Evolutionary conservation across 2,329 filamentous ascomycete species (phyloP).

Genomic region (Dothistroma septosporum): DNA sequence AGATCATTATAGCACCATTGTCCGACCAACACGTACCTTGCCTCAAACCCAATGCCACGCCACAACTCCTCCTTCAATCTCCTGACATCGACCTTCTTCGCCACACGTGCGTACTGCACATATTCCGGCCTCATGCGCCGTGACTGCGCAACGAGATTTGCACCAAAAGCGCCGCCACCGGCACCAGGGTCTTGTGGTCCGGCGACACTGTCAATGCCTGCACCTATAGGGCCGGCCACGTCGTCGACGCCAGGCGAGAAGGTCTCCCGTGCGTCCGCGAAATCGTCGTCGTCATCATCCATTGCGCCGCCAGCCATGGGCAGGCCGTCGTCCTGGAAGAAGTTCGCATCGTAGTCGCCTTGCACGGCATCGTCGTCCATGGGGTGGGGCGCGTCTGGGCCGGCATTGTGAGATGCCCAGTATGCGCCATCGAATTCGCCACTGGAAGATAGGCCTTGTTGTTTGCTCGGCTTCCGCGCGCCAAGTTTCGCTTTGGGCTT

Average conservation of each 20-base stretch:
- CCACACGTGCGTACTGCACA: conserved; percentile 61
- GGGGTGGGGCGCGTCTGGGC: conserved; percentile 32
- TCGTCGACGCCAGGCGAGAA: conserved; percentile 60
- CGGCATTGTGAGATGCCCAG: conserved; percentile 67
- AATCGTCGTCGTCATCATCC: conserved; percentile 64
- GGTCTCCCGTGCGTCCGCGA: conserved; percentile 75
- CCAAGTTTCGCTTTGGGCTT: conserved; percentile 88
- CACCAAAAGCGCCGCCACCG: conserved; percentile 55
- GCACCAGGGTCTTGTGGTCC: conserved; percentile 32
- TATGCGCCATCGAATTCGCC: conserved; percentile 92
- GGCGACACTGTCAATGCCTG: conserved; percentile 33
- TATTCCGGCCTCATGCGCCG: conserved; percentile 60
- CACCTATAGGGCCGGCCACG: conserved; percentile 34
- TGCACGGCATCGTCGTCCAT: conserved; percentile 53
- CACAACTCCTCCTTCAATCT: conserved; percentile 63
- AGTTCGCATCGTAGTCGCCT: conserved; percentile 93
- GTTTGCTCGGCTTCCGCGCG: conserved; percentile 52
- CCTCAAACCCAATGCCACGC: conserved; percentile 55
- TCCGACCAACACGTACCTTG: conserved; percentile 12
- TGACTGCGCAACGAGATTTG: conserved; percentile 59
- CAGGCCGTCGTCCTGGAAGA: conserved; percentile 86
- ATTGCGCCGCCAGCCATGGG: conserved; percentile 60
- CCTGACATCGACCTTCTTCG: conserved; percentile 64
- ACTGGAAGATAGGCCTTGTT: conserved; percentile 48
- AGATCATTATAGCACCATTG: not conserved